Evolutionary conservation across 2,329 filamentous ascomycete species (phyloP), one percentile per base, ranked within the genome.

Genomic region (Fusarium sublunatum): DNA sequence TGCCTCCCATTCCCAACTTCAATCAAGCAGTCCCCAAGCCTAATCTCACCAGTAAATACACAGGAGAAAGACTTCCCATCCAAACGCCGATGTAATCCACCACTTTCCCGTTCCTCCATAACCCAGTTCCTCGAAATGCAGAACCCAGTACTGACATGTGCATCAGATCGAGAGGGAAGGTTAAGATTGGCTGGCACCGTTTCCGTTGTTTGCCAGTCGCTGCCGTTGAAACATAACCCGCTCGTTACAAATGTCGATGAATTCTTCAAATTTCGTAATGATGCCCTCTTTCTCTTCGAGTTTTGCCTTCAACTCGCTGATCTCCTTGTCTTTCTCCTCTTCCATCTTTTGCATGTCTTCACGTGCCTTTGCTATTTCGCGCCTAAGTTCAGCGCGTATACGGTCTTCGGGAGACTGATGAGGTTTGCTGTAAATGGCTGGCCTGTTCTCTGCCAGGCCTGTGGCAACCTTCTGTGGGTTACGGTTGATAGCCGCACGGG

Each of bases 201-300:
- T 61, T 36, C 69, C 65, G 41, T 64, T 71, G 25, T 67, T 74
- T 26, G 71, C 74, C 12, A 88, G 76, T 60, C 83, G 79, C 69
- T 86, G 83, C 46, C 86, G 78, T 72, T 87, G 85, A 49, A 88
- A 79, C 79, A 89, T 89, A 60, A 89, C 86, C 45, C 87, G 78
- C 71, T 88, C 81, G 67, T 89, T 89, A 72, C 86, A 89, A 51
- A 89, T 88, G 73, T 89, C 87, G 68, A 89, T 88, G 50, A 89
- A 89, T 82, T 87, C 87, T 74, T 89, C 86, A 65, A 88, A 89
- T 70, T 84, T 86, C 59, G 82, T 75, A 52, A 89, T 89, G 57
- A 84, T 81, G 68, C 82, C 81, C 58, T 88, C 84, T 73, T 88
- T 88, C 57, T 89, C 85, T 36, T 82, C 83, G 13, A 93, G 73